phyloP scores from a whole-genome alignment of 345 rosid species.

The Eutrema heterophyllum region DNA sequence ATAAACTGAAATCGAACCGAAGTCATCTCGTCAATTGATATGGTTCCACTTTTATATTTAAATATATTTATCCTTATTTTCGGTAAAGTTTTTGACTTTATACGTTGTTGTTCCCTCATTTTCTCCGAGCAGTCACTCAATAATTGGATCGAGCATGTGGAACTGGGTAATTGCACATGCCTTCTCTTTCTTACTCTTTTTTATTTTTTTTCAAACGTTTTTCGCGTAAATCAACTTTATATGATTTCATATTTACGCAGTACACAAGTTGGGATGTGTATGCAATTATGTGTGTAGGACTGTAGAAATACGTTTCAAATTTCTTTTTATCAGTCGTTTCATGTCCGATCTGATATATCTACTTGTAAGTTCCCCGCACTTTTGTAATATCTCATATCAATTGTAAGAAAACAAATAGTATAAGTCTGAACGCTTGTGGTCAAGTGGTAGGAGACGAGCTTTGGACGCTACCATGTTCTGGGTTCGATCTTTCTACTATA shows the following conservation, averaged over 20 bases:
- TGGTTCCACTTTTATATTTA: too few species aligned
- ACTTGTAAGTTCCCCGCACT: neutral
- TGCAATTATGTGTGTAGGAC: neutral
- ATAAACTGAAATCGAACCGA: too few species aligned
- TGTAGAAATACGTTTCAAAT: too few species aligned
- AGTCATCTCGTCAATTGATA: too few species aligned
- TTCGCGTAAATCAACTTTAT: neutral
- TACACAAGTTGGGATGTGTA: conserved; percentile 15
- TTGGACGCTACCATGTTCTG: too few species aligned
- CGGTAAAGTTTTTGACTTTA: neutral
- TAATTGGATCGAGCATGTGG: conserved; percentile 29
- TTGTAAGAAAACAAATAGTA: neutral
- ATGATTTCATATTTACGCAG: neutral
- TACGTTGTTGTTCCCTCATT: conserved; percentile 20
- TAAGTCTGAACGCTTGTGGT: too few species aligned
- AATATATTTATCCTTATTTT: neutral
- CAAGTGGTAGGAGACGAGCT: too few species aligned
- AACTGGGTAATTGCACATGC: conserved; percentile 28
- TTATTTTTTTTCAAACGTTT: neutral
- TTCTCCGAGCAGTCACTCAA: conserved; percentile 4
- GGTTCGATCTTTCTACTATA: too few species aligned
- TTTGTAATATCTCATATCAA: neutral
- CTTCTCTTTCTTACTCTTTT: conserved; percentile 9
- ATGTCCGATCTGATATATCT: neutral
- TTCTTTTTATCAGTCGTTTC: too few species aligned